Conservation (phyloP, 2,329 filamentous ascomycete genomes). For the Neoascochyta sp. region DNA sequence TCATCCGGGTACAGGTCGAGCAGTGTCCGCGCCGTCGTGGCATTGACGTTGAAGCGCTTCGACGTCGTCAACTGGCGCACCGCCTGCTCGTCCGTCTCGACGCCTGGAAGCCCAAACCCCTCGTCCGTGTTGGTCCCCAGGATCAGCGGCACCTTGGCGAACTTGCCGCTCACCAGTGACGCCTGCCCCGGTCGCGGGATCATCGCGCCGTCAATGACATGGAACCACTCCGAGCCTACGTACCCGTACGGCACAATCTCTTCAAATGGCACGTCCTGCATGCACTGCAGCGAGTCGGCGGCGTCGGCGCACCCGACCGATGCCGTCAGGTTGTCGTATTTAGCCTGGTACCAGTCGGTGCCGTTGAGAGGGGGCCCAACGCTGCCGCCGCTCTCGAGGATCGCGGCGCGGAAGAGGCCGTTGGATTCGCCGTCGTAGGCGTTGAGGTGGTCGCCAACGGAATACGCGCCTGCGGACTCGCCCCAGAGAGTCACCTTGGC, state of each 20-base stretch:
- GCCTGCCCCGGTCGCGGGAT: conserved; percentile 33
- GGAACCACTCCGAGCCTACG: conserved; percentile 30
- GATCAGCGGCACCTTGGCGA: conserved; percentile 61
- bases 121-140: conserved; percentile 64
- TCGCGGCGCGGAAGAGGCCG: conserved; percentile 44
- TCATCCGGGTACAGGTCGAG: conserved; percentile 31
- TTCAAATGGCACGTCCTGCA: conserved; percentile 25
- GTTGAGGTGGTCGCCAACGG: conserved; percentile 45
- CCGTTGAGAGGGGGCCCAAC: conserved; percentile 30
- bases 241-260: conserved; percentile 26
- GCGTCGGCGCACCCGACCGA: conserved; percentile 23
- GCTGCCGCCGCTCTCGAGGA: conserved; percentile 37
- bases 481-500: conserved; percentile 59
- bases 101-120: conserved; percentile 54
- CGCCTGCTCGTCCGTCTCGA: conserved; percentile 42
- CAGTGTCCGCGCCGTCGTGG: conserved; percentile 16
- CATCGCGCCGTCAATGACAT: conserved; percentile 27
- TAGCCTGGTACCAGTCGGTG: conserved; percentile 31
- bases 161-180: conserved; percentile 46
- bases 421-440: conserved; percentile 37
- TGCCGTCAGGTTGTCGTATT: conserved; percentile 29
- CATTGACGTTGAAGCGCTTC: conserved; percentile 29
- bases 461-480: conserved; percentile 58
- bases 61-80: conserved; percentile 28
- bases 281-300: conserved; percentile 23